Evolutionary conservation across 176 grass and related monocot species (phyloP), one percentile per base, ranked within the genome.

Genomic region (Otatea glauca): DNA sequence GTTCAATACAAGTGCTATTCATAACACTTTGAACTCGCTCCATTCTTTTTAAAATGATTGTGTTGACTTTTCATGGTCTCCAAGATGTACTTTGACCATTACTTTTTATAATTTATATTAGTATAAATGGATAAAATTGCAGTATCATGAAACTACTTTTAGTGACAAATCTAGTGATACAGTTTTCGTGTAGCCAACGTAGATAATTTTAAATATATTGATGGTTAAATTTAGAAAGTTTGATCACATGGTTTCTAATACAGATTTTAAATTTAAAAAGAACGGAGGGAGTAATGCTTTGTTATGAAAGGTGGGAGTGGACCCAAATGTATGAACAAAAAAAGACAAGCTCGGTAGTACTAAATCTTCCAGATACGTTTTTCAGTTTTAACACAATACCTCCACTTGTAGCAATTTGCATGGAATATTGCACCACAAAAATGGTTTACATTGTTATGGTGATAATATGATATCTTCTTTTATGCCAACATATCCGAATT

Each of bases 331-430:
- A 63, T 0, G 21, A 43, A 42, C 43, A 61, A 43, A 16, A 77
- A 43, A 38, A 1, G 29, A 29, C 29, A 77, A 56, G 45, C 66
- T 35, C 1, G 1, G 14, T 73, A 65, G 25, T 14, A n/a, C 10
- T 34, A 63, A 41, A 63, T 32, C 48, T 66, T 80, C 48, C 9
- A n/a, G 49, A 16, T 32, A 34, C 2, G 13, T 54, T 54, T 45
- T 81, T 37, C 60, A 72, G n/a, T 77, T 62, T 62, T 62, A 51
- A 27, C 67, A 41, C 21, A 41, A 29, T 18, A 79, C 47, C 37
- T 79, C 59, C 53, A 62, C 0, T 35, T 85, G 38, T 25, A 78
- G 16, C 16, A 68, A 37, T 60, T 82, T 87, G 58, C 21, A 53
- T 75, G 27, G 18, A 6, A 47, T 74, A 25, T 23, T 67, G 70